phyloP scores from a whole-genome alignment of 192 early-diverging fungal species.

The Linnemannia exigua region DNA sequence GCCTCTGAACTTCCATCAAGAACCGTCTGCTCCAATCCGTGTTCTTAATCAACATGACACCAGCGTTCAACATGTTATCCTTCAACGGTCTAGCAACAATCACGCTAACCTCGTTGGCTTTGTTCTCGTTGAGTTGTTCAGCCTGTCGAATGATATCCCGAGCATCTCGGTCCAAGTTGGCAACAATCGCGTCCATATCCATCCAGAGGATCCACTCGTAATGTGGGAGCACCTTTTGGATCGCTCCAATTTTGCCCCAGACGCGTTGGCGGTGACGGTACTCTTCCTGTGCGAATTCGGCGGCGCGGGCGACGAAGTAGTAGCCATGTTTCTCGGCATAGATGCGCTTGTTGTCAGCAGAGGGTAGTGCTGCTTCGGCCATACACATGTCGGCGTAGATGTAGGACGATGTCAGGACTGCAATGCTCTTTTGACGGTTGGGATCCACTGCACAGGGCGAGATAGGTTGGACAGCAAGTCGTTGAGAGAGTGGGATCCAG shows the following conservation, averaged over 20 bases:
- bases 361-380: constrained; percentile 58
- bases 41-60: constrained; percentile 72
- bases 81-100: constrained; percentile 60
- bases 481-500: constrained; percentile 55
- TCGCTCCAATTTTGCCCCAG: constrained; percentile 71
- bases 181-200: constrained; percentile 73
- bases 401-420: constrained; percentile 67
- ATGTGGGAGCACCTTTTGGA: constrained; percentile 69
- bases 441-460: constrained; percentile 34
- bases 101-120: constrained; percentile 55
- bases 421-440: constrained; percentile 38
- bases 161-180: constrained; percentile 49
- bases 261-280: constrained; percentile 61
- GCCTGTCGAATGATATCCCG: constrained; percentile 45
- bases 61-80: constrained; percentile 71
- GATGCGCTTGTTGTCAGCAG: constrained; percentile 65
- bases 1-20: constrained; percentile 59
- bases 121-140: constrained; percentile 47
- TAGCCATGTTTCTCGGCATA: constrained; percentile 68
- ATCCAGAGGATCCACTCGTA: constrained; percentile 76
- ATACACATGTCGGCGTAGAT: constrained; percentile 69
- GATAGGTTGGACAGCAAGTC: constrained; percentile 38
- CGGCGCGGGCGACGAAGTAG: constrained; percentile 64
- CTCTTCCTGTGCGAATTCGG: constrained; percentile 68
- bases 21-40: constrained; percentile 64